Evolutionary conservation across 2,329 filamentous ascomycete genomes (phyloP).

Genomic region (Calonectria pauciramosa): DNA sequence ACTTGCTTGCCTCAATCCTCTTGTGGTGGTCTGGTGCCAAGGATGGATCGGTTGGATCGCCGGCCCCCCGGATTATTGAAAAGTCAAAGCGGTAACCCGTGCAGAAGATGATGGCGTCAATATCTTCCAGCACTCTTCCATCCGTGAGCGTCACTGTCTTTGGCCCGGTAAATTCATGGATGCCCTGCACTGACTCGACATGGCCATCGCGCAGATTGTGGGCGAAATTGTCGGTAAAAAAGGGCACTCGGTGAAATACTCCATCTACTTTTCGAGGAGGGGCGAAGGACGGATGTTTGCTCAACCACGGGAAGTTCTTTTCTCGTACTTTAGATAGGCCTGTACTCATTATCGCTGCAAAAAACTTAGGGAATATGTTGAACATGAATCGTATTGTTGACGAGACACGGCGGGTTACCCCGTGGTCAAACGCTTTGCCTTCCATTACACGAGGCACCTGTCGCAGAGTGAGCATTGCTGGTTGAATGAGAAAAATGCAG

Average conservation of each 20-base stretch:
- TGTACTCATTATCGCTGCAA: conserved; percentile 35
- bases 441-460: conserved; percentile 47
- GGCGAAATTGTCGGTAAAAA: conserved; percentile 48
- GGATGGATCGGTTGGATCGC: conserved; percentile 43
- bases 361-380: conserved; percentile 26
- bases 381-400: conserved; percentile 33
- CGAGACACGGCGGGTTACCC: conserved; percentile 48
- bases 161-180: conserved; percentile 47
- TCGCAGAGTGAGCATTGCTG: conserved; percentile 11
- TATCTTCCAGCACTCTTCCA: conserved; percentile 47
- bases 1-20: conserved; percentile 38
- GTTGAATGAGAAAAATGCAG: too few species aligned
- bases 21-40: conserved; percentile 45
- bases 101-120: conserved; percentile 51
- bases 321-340: conserved; percentile 31
- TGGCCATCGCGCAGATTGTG: conserved; percentile 44
- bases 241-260: conserved; percentile 42
- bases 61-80: conserved; percentile 45
- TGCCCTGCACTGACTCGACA: conserved; percentile 44
- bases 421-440: conserved; percentile 52
- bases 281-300: conserved; percentile 28
- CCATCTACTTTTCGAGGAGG: conserved; percentile 33
- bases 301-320: conserved; percentile 39
- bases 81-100: conserved; percentile 50
- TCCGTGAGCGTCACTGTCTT: conserved; percentile 47